Evolutionary conservation across 768 basidiomycete species (phyloP).

Genomic region (Multifurca ochricompacta): DNA sequence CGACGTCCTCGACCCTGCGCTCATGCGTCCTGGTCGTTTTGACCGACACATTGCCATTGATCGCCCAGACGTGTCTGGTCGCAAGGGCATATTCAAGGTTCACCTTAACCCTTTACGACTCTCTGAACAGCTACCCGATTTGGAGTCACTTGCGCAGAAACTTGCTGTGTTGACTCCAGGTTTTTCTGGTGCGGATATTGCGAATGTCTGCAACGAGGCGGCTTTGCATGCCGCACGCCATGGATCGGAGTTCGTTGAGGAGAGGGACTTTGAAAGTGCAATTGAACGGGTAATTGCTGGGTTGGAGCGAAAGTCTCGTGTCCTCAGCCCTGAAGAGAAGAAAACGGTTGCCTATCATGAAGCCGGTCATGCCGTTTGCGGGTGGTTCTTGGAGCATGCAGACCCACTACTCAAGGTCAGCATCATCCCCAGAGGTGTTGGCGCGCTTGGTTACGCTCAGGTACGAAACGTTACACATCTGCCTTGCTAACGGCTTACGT

Average conservation of each 20-base stretch:
- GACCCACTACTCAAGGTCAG: conserved; percentile 96
- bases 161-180: conserved; percentile 95
- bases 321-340: conserved; percentile 94
- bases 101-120: conserved; percentile 83
- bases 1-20: conserved; percentile 90
- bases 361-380: conserved; percentile 96
- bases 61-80: conserved; percentile 87
- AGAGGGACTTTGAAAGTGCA: conserved; percentile 90
- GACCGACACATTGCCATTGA: conserved; percentile 96
- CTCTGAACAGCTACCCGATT: conserved; percentile 41
- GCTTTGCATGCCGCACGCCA: conserved; percentile 91
- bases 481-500: background rate
- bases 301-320: conserved; percentile 89
- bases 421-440: conserved; percentile 95
- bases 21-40: conserved; percentile 96
- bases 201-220: conserved; percentile 98
- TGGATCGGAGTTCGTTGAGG: conserved; percentile 66
- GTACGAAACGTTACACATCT: conserved; percentile 31
- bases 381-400: conserved; percentile 97
- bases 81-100: conserved; percentile 89
- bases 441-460: conserved; percentile 94
- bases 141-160: conserved; percentile 71
- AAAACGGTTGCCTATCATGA: conserved; percentile 98
- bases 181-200: conserved; percentile 98
- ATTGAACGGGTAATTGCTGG: conserved; percentile 98